Evolutionary conservation across 2,329 filamentous ascomycete genomes (phyloP).

Genomic region (Coniochaeta sp.): DNA sequence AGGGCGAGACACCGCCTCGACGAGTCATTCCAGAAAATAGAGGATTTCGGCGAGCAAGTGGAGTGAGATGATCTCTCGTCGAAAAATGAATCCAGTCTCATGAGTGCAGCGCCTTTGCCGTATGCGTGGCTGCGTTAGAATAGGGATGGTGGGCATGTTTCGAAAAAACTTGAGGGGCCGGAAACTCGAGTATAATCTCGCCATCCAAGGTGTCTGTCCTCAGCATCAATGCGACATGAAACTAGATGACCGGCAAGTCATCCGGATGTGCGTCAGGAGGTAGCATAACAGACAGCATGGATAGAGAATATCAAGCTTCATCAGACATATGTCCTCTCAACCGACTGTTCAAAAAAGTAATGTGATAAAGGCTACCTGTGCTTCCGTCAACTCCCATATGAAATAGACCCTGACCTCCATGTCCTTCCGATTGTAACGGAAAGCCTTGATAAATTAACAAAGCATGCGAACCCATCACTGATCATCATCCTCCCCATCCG

Average conservation of each 20-base stretch:
- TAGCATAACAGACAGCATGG: background rate
- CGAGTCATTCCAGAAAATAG: constrained; percentile 10
- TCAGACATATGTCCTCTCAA: background rate
- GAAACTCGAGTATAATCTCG: background rate
- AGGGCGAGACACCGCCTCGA: constrained; percentile 16
- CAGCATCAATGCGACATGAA: background rate
- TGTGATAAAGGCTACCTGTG: background rate
- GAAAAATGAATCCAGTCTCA: no score
- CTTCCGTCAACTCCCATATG: background rate
- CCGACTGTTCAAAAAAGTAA: background rate
- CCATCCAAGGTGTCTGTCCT: background rate
- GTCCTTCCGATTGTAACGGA: background rate
- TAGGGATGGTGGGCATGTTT: no score
- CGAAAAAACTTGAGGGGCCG: no score
- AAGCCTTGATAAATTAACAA: background rate
- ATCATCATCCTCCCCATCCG: constrained; percentile 9
- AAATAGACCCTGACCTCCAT: background rate
- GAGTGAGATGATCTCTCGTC: no score
- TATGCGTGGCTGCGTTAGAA: no score
- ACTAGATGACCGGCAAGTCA: background rate
- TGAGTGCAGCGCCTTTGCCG: no score
- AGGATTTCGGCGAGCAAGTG: constrained; percentile 8
- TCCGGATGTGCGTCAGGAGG: background rate
- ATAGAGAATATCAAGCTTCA: background rate
- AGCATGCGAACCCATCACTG: background rate